Evolutionary conservation across 305 asterid genomes (phyloP).

Genomic region (Nicotiana rustica): DNA sequence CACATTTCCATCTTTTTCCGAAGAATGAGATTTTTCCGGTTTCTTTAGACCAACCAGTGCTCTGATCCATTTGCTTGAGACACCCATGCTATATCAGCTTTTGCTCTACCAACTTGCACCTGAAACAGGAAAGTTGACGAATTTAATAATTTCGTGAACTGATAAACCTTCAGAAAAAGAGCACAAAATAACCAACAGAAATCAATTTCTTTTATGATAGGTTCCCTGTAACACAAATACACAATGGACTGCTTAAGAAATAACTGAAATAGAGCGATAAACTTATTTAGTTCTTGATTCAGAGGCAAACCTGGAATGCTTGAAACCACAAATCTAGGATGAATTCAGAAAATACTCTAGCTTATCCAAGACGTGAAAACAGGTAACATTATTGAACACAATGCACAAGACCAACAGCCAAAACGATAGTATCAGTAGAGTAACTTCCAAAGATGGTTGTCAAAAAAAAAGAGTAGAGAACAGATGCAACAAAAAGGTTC

Average conservation of each 20-base stretch:
- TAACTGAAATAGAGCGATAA: constrained; percentile 1
- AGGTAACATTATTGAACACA: background rate
- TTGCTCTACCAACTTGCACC: constrained; percentile 46
- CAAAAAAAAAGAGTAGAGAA: background rate
- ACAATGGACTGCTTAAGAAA: background rate
- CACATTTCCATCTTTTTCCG: constrained; percentile 68
- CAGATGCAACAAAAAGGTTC: background rate
- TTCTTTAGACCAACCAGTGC: constrained; percentile 79
- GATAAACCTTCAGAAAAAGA: constrained; percentile 28
- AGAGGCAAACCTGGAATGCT: constrained; percentile 12
- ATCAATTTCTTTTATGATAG: background rate
- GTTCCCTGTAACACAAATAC: background rate
- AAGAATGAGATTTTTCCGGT: constrained; percentile 64
- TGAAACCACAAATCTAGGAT: background rate
- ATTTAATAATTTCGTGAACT: constrained; percentile 31
- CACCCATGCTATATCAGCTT: constrained; percentile 64
- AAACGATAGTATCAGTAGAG: background rate
- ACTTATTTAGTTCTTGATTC: constrained; percentile 7
- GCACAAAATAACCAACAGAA: background rate
- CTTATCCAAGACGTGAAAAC: constrained; percentile 13
- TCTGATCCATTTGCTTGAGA: constrained; percentile 85
- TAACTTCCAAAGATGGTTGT: constrained; percentile 6
- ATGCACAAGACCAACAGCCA: constrained; percentile 14
- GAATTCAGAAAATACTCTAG: background rate
- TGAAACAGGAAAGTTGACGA: constrained; percentile 46